Base-by-base conservation (phyloP, 805 yeast species). In the Wickerhamiella sergipiensis region DNA sequence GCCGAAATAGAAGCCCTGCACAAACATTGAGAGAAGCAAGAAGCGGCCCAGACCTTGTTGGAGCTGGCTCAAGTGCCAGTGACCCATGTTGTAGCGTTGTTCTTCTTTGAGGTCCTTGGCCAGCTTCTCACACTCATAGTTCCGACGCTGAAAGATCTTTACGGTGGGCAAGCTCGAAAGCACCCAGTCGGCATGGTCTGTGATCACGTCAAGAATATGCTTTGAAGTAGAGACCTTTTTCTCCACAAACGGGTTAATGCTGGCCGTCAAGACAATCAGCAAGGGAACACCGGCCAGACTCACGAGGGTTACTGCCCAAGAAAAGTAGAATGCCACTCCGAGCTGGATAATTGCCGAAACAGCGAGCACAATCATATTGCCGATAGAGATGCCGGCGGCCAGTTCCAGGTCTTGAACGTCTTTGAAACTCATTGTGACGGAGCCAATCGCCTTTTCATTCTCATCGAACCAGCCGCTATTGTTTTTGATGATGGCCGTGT, bases 1-100 rank as follows among this genome's bases (percentile, higher is more conserved):
- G 1, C 97, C 99, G 67, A 83, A 90, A 86, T 95, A 88, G 59
- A 92, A 85, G 0, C 90, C 94, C 65, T 86, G 95, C 2, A 89
- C 84, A 69, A 90, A 88, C 80, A 88, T 81, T 61, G 80, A 62
- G 39, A 86, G 68, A 0, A 82, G 73, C 3, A 89, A 57, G 22
- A 76, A 66, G 57, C 81, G 76, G 48, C 82, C 64, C 0, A 76
- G 43, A 0, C 84, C 81, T 21, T 75, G 64, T 60, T 86, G 88
- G 0, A 75, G 59, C 12, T 80, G 69, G 5, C 78, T 66, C 15
- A 71, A 74, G 8, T 52, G 40, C 23, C 77, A 59, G n/a, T 77
- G 70, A 43, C 72, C 59, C 44, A 69, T 69, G 43, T 71, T 66
- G 55, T 71, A 79, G 2, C 74, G 64, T 2, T 54, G 47, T 21